Conservation (phyloP, 352 stramenopile species). For the Phytopythium oedochilum region DNA sequence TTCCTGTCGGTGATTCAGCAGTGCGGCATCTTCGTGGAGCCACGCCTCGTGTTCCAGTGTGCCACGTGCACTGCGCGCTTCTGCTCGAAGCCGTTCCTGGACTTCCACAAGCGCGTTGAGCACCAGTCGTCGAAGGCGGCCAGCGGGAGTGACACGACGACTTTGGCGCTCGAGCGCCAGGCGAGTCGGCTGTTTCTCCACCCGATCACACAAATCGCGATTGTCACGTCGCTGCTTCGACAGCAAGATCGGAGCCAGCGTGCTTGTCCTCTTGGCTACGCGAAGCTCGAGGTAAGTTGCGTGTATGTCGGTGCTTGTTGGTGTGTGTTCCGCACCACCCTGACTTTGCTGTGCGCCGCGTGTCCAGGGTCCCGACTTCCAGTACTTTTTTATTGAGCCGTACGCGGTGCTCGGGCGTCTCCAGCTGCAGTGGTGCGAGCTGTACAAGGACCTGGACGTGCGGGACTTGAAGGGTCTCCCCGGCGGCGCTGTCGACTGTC, state of each 20-base stretch:
- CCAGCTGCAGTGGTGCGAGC: slow-evolving; percentile 32
- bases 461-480: slow-evolving; percentile 37
- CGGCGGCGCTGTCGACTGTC: slow-evolving; percentile 55
- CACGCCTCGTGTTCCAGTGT: slow-evolving; percentile 49
- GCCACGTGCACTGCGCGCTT: slow-evolving; percentile 35
- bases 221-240: slow-evolving; percentile 34
- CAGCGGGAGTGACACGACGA: neutral
- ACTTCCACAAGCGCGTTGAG: slow-evolving; percentile 43
- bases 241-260: slow-evolving; percentile 16
- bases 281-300: slow-evolving; percentile 62
- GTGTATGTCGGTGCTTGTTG: neutral
- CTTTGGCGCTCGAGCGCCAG: slow-evolving; percentile 21
- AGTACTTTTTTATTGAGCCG: slow-evolving; percentile 69
- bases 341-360: neutral
- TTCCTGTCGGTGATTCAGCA: slow-evolving; percentile 43
- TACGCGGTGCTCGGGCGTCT: slow-evolving; percentile 66
- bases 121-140: slow-evolving; percentile 8
- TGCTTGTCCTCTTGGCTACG: slow-evolving; percentile 49
- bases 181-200: slow-evolving; percentile 37
- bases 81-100: slow-evolving; percentile 45
- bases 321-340: too few species aligned
- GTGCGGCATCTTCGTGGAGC: slow-evolving; percentile 49
- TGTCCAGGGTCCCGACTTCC: slow-evolving; percentile 43
- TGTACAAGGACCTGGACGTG: slow-evolving; percentile 60
- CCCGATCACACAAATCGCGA: slow-evolving; percentile 40